phyloP scores from a whole-genome alignment of 495 filamentous ascomycete species.

The Penicillium alfredii region DNA sequence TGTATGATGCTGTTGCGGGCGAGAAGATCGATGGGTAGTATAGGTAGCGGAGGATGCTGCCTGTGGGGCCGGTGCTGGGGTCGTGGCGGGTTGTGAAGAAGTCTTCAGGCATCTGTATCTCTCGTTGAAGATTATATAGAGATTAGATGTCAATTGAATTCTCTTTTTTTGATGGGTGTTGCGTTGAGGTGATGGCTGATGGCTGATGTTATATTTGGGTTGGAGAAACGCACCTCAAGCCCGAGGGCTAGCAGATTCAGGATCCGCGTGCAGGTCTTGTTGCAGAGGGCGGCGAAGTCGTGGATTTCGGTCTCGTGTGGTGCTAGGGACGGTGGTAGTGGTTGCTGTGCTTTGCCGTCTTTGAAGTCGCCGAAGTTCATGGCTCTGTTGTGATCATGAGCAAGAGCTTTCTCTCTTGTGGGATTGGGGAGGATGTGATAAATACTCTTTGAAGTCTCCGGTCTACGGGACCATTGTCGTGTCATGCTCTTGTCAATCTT shows the following conservation, averaged over 20 bases:
- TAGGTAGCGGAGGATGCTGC: slow-evolving; percentile 75
- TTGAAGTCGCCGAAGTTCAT: slow-evolving; percentile 86
- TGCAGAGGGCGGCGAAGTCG: slow-evolving; percentile 63
- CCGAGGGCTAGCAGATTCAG: slow-evolving; percentile 71
- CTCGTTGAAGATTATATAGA: no score
- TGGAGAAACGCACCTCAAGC: slow-evolving; percentile 49
- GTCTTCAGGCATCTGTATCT: slow-evolving; percentile 41
- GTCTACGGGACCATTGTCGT: slow-evolving; percentile 43
- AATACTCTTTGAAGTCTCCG: slow-evolving; percentile 90
- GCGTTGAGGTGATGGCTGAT: no score
- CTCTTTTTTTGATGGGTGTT: no score
- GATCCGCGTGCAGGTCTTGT: slow-evolving; percentile 64
- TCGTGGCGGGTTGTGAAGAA: slow-evolving; percentile 78
- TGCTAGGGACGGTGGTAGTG: slow-evolving; percentile 61
- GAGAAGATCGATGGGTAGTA: slow-evolving; percentile 62
- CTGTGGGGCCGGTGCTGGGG: slow-evolving; percentile 50
- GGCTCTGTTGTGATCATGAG: slow-evolving; percentile 49
- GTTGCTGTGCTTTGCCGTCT: slow-evolving; percentile 69
- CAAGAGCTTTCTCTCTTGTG: slow-evolving; percentile 2
- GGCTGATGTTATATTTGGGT: not conserved
- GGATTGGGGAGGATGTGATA: not conserved
- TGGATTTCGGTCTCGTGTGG: slow-evolving; percentile 54
- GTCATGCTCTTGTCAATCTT: not conserved
- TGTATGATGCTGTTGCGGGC: slow-evolving; percentile 33
- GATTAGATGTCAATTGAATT: no score